Evolutionary conservation across 2,329 filamentous ascomycete genomes (phyloP).

Genomic region (Thielaviopsis musarum): DNA sequence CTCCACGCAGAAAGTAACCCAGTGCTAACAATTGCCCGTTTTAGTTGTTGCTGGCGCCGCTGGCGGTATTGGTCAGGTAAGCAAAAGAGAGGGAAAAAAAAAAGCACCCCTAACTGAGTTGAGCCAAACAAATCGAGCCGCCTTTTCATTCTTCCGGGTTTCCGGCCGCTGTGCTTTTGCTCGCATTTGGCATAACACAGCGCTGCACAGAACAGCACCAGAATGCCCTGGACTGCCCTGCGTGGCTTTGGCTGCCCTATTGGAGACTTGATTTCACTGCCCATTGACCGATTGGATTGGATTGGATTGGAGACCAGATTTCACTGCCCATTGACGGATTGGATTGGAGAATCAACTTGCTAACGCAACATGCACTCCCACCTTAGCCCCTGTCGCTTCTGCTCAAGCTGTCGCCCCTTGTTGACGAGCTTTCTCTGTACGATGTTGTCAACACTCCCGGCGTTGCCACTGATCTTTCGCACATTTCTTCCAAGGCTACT

Average conservation of each 20-base stretch:
- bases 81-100: conserved; percentile 15
- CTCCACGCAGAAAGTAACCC: not conserved
- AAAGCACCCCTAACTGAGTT: too few species aligned
- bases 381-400: conserved; percentile 82
- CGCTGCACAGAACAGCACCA: conserved; percentile 2
- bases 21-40: conserved; percentile 10
- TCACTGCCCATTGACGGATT: not conserved
- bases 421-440: conserved; percentile 90
- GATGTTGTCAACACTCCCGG: conserved; percentile 99
- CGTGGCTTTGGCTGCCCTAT: not conserved
- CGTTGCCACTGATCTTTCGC: conserved; percentile 88
- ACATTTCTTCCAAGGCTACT: conserved; percentile 86
- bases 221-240: not conserved
- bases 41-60: conserved; percentile 81
- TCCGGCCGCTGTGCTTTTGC: not conserved
- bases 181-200: not conserved
- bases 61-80: conserved; percentile 95
- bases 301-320: conserved; percentile 8
- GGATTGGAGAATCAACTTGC: conserved; percentile 10
- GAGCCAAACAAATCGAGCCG: too few species aligned
- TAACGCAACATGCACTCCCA: conserved; percentile 11
- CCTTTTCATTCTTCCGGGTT: not conserved
- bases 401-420: conserved; percentile 73
- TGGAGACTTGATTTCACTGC: conserved; percentile 2
- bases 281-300: not conserved